Base-by-base conservation (phyloP, 2,329 filamentous ascomycete genomes). In the Hypoxylon sp. region DNA sequence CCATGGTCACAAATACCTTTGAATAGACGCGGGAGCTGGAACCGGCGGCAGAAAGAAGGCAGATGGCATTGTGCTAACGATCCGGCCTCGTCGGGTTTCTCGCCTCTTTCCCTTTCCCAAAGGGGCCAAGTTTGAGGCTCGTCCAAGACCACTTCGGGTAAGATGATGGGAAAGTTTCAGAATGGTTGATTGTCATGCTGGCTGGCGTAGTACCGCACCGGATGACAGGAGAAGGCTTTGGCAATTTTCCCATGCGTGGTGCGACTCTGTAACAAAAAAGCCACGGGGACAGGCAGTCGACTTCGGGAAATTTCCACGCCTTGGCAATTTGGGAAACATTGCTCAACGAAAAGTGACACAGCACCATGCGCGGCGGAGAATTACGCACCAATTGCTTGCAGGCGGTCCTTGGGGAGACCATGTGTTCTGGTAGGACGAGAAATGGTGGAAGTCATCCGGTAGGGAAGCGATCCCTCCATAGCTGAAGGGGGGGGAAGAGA, bases 241-340 rank as follows among this genome's bases (percentile, higher is more conserved):
- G 54, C 34, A 46, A 60, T 45, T n/a, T n/a, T 55, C 44, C 48
- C 49, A 51, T 57, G 62, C 45, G 49, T 52, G 47, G 62, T 66
- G 54, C 52, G 41, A 65, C 64, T 45, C 64, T 63, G 59, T 46
- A 52, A 63, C 63, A 48, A 55, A 48, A 55, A 57, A 55, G 61
- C 60, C 58, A 61, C 68, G 68, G 69, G 59, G 69, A 64, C 68
- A 57, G 65, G 67, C 70, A 67, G 60, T 66, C 60, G 68, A 68
- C 65, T 67, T 67, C 67, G 69, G 69, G 67, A 65, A 64, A 66
- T 63, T 55, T 65, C 61, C 61, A 62, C 60, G 47, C 63, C 62
- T 65, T 61, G 62, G 62, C 59, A 62, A 60, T 55, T 61, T 65
- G 61, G 64, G 60, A 61, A 64, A 58, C 60, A 57, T 59, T 61